phyloP scores from a whole-genome alignment of 78 protist species.

The Guillardia theta region DNA sequence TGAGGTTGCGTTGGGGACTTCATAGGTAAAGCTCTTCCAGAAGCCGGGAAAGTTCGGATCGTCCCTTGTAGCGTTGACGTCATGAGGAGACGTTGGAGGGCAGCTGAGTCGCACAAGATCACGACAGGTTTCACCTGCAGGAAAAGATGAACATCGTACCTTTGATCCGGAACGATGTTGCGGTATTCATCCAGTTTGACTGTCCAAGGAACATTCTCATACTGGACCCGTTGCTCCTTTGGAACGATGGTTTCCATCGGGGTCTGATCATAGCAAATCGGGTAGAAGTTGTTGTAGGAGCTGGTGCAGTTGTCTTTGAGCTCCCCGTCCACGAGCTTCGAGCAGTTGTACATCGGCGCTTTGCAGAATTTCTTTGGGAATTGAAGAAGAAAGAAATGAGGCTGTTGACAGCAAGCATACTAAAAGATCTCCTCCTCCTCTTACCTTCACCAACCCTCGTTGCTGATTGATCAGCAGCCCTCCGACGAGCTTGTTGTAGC shows the following conservation, averaged over 20 bases:
- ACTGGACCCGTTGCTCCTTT: neutral
- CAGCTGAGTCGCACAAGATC: neutral
- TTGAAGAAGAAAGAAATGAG: too few species aligned
- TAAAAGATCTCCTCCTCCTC: neutral
- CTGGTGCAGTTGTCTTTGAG: neutral
- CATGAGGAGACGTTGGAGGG: neutral
- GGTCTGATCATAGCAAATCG: neutral
- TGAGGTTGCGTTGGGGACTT: too few species aligned
- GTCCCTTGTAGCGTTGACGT: neutral
- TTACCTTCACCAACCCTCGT: neutral
- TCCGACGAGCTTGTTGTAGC: conserved; percentile 1
- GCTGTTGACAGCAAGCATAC: too few species aligned
- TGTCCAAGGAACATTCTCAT: neutral
- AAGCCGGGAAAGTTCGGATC: neutral
- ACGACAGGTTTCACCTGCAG: too few species aligned
- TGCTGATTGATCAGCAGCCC: neutral
- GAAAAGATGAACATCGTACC: too few species aligned
- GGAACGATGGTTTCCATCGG: neutral
- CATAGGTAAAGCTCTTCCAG: neutral
- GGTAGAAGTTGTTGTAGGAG: neutral
- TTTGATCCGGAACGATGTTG: too few species aligned
- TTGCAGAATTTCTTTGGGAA: too few species aligned
- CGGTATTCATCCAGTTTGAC: too few species aligned
- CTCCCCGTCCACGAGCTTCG: too few species aligned
- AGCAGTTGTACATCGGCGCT: neutral